These are phyloP conservation scores for Ostreobium quekettii DNA, from an alignment of 139 green algal genomes.

Conservation along the genomic window DNA sequence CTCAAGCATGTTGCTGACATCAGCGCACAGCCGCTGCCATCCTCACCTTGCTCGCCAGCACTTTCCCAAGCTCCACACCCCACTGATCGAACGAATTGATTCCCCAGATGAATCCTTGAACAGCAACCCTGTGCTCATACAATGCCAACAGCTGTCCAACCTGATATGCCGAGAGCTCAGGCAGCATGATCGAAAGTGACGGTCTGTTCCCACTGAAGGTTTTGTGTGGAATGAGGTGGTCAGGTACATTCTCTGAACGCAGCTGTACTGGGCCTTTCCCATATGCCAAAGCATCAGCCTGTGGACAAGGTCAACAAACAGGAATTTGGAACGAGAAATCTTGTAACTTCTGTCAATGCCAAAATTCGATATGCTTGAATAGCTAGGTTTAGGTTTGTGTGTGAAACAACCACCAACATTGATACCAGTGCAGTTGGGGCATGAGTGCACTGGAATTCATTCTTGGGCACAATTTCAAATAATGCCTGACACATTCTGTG, in stretches of 20 bases:
- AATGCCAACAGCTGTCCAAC: slow-evolving; percentile 91
- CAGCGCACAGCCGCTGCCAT: no score
- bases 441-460: no score
- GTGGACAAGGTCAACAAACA: no score
- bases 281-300: slow-evolving; percentile 88
- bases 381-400: no score
- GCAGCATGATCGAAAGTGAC: slow-evolving; percentile 84
- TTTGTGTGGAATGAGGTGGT: slow-evolving; percentile 91
- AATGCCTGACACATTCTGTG: no score
- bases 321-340: no score
- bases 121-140: slow-evolving; percentile 95
- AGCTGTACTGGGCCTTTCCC: slow-evolving; percentile 86
- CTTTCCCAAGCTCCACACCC: slow-evolving; percentile 98
- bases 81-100: slow-evolving; percentile 99
- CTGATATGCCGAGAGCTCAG: slow-evolving; percentile 80
- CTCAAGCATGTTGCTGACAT: no score
- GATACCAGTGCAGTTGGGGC: no score
- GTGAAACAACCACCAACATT: no score
- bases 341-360: no score
- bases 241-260: slow-evolving; percentile 70
- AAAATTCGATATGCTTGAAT: no score
- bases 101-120: slow-evolving; percentile 95
- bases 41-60: slow-evolving; percentile 69
- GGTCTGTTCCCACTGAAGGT: slow-evolving; percentile 89
- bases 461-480: no score